These are phyloP conservation scores for Debaryomyces psychrophilus DNA, from an alignment of 1,139 yeast genomes.

Conservation along the genomic window DNA sequence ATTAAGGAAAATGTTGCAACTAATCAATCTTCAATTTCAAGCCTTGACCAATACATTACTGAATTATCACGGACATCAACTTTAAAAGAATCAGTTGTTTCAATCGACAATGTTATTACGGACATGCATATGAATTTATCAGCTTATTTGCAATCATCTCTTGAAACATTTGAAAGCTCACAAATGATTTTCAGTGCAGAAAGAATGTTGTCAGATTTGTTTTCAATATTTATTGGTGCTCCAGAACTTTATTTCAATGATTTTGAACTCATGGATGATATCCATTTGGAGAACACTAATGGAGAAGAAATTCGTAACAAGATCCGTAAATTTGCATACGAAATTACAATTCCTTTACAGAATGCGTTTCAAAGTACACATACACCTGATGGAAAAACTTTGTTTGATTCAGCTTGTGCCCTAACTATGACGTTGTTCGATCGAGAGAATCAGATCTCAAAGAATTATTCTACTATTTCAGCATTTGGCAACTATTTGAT, in stretches of 20 bases:
- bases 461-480: conserved; percentile 25
- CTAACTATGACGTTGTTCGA: conserved; percentile 39
- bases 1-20: background rate
- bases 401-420: conserved; percentile 42
- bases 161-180: background rate
- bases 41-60: background rate
- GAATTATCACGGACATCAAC: conserved; percentile 2
- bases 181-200: conserved; percentile 27
- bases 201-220: conserved; percentile 40
- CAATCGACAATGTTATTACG: background rate
- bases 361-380: conserved; percentile 35
- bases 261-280: conserved; percentile 25
- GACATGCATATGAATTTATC: background rate
- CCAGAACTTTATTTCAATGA: conserved; percentile 44
- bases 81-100: background rate
- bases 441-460: conserved; percentile 20
- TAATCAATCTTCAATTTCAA: conserved; percentile 4
- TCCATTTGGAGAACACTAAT: conserved; percentile 17
- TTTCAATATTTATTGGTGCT: conserved; percentile 35
- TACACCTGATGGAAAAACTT: conserved; percentile 21
- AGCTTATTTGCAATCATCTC: background rate
- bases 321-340: conserved; percentile 29
- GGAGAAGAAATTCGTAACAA: conserved; percentile 17
- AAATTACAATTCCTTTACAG: conserved; percentile 35
- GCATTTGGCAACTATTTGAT: conserved; percentile 34